Conservation (phyloP, 305 asterid species). For the Fraxinus nigra region DNA sequence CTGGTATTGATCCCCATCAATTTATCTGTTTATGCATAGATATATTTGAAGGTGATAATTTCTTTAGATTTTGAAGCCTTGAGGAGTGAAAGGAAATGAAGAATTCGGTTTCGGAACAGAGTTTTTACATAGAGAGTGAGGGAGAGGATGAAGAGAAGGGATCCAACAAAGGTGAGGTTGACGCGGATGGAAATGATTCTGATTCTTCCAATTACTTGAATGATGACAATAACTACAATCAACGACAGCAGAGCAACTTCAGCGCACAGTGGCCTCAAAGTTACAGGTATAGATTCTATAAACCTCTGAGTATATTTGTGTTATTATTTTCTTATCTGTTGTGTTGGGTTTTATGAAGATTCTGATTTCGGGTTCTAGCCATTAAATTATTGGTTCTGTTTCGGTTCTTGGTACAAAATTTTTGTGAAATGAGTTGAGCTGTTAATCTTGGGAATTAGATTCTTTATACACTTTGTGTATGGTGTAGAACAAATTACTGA, state of each 20-base stretch:
- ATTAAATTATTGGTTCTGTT: neutral
- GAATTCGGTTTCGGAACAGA: slow-evolving; percentile 56
- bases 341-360: neutral
- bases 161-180: slow-evolving; percentile 35
- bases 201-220: slow-evolving; percentile 51
- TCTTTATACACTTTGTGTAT: neutral
- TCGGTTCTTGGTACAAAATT: neutral
- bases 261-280: slow-evolving; percentile 90
- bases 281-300: slow-evolving; percentile 52
- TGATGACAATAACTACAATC: slow-evolving; percentile 41
- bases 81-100: slow-evolving; percentile 39
- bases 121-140: slow-evolving; percentile 63
- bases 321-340: neutral
- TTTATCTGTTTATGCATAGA: slow-evolving; percentile 13
- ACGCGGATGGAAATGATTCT: slow-evolving; percentile 57
- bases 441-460: neutral
- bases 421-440: neutral
- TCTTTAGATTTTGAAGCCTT: slow-evolving; percentile 22
- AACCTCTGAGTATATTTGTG: neutral
- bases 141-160: slow-evolving; percentile 59
- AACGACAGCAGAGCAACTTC: slow-evolving; percentile 45
- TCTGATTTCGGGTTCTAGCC: neutral
- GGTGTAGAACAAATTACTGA: too few species aligned
- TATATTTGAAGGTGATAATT: neutral
- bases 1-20: slow-evolving; percentile 11